Evolutionary conservation across 2,329 filamentous ascomycete species (phyloP).

Genomic region (Pseudomassariella vexata): DNA sequence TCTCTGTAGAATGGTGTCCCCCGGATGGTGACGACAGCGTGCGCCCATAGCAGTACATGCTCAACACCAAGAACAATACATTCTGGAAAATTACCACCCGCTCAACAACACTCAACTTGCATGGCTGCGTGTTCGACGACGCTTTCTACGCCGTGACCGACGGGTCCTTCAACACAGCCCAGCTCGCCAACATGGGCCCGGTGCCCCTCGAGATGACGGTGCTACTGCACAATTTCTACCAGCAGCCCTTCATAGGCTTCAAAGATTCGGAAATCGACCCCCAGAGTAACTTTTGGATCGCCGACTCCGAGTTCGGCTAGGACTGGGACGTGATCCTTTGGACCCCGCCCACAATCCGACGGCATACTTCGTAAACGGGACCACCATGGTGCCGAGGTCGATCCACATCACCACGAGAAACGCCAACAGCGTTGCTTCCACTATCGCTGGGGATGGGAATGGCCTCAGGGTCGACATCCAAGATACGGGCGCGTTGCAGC

Average conservation of each 20-base stretch:
- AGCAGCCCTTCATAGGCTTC: slow-evolving; percentile 4
- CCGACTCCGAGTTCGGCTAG: background rate
- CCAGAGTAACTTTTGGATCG: slow-evolving; percentile 1
- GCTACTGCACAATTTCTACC: slow-evolving; percentile 1
- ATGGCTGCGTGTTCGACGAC: slow-evolving; percentile 1
- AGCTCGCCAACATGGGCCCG: background rate
- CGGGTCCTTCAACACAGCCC: background rate
- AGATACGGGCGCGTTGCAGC: slow-evolving; percentile 1
- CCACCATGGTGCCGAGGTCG: background rate
- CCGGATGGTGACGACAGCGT: background rate
- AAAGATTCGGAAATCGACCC: slow-evolving; percentile 2
- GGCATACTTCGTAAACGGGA: background rate
- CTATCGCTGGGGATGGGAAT: background rate
- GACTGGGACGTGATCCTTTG: background rate
- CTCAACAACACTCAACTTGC: background rate
- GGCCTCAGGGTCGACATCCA: background rate
- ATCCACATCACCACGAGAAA: slow-evolving; percentile 2
- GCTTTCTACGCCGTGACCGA: slow-evolving; percentile 3
- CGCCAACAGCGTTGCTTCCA: background rate
- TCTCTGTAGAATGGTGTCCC: slow-evolving; percentile 2
- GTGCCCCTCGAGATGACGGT: background rate
- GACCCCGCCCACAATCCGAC: background rate
- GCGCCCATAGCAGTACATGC: slow-evolving; percentile 1
- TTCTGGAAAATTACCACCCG: background rate
- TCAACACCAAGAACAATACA: background rate